These are phyloP conservation scores for Plasmodium falciparum DNA, from an alignment of 169 alveolate genomes.

Conservation along the genomic window DNA sequence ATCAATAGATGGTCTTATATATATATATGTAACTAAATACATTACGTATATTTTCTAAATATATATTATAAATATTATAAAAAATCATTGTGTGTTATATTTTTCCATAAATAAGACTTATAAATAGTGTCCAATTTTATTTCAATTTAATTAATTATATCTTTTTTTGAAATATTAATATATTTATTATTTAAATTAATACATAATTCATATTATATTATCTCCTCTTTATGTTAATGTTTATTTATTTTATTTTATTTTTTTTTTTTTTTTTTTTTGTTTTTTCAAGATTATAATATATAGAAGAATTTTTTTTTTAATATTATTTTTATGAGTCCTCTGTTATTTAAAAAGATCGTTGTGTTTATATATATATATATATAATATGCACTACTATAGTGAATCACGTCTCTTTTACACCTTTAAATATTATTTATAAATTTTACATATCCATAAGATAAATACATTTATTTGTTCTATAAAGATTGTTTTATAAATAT, in stretches of 20 bases:
- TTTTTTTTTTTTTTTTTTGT: not conserved
- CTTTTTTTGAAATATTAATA: no score
- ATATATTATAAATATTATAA: not conserved
- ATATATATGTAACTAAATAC: not conserved
- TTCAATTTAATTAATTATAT: constrained; percentile 5
- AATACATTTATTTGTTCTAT: not conserved
- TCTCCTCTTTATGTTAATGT: not conserved
- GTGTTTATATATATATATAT: no score
- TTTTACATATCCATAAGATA: constrained; percentile 5
- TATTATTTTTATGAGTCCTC: not conserved
- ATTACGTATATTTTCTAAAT: constrained; percentile 3
- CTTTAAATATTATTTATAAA: constrained; percentile 3
- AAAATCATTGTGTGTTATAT: not conserved
- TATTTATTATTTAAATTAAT: no score
- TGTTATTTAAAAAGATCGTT: no score
- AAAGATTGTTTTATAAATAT: not conserved
- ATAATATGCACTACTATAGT: not conserved
- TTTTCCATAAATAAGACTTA: not conserved
- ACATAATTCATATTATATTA: not conserved
- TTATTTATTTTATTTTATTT: not conserved
- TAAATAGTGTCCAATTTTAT: constrained; percentile 9
- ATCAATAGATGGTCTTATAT: not conserved
- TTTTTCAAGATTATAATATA: not conserved
- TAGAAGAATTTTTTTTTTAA: constrained; percentile 10
- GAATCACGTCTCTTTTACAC: not conserved